Evolutionary conservation across 805 yeast genomes (phyloP).

Genomic region (Ogataea pilisensis): DNA sequence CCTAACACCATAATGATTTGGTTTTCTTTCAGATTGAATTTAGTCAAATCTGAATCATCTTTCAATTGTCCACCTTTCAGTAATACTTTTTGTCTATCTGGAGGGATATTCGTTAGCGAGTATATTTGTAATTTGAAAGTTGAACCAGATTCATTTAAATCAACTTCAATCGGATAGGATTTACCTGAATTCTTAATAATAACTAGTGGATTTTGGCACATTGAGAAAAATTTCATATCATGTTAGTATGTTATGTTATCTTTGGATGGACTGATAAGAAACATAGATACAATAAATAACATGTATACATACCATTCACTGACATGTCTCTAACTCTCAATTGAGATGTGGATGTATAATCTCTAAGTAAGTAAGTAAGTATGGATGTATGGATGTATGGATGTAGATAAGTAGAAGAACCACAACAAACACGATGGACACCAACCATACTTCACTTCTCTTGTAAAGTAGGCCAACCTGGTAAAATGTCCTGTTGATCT

Average conservation of each 20-base stretch:
- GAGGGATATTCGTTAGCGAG: conserved; percentile 76
- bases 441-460: no score
- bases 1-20: conserved; percentile 87
- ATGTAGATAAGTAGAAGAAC: no score
- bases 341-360: no score
- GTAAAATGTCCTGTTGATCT: no score
- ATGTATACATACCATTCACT: conserved; percentile 8
- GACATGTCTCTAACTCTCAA: no score
- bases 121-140: conserved; percentile 67
- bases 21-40: conserved; percentile 55
- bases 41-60: conserved; percentile 53
- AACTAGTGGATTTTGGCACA: conserved; percentile 25
- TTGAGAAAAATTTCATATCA: no score
- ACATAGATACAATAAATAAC: no score
- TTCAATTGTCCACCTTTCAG: conserved; percentile 84
- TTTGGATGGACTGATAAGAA: no score
- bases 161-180: conserved; percentile 53
- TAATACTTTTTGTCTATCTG: conserved; percentile 83
- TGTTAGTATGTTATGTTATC: background rate
- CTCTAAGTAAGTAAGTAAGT: no score
- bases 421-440: no score
- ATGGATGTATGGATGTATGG: no score
- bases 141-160: conserved; percentile 50
- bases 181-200: conserved; percentile 68
- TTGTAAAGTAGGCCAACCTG: no score